A percentile compares a stretch with the other conserved stretches of the same genome.
These are phyloP conservation scores for Lactarius pseudohatsudake DNA, from an alignment of 768 basidiomycete species.

Conservation along the genomic window DNA sequence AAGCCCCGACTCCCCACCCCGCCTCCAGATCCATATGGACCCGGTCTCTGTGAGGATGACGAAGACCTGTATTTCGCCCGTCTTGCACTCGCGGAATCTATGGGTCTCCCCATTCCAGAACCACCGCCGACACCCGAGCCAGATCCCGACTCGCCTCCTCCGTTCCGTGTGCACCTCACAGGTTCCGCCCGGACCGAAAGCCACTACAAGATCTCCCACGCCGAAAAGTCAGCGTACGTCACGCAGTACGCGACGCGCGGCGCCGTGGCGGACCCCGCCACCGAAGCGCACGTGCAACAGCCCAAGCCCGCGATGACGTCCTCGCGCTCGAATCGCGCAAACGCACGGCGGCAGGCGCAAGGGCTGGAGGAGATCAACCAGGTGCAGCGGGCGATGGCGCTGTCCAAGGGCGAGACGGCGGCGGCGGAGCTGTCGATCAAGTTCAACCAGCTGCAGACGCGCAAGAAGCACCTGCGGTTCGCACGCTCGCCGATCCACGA, in stretches of 20 bases:
- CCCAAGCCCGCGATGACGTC: slow-evolving; percentile 61
- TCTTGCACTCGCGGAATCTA: slow-evolving; percentile 50
- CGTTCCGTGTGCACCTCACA: slow-evolving; percentile 74
- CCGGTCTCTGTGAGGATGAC: slow-evolving; percentile 76
- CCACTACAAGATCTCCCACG: slow-evolving; percentile 91
- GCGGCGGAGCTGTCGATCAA: slow-evolving; percentile 80
- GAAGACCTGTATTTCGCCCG: slow-evolving; percentile 85
- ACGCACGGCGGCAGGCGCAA: slow-evolving; percentile 85
- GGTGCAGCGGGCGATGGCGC: slow-evolving; percentile 74
- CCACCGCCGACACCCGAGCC: slow-evolving; percentile 33
- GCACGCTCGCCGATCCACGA: slow-evolving; percentile 95
- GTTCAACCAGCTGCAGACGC: slow-evolving; percentile 96
- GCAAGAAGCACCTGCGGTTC: slow-evolving; percentile 97
- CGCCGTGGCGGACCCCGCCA: slow-evolving; percentile 41
- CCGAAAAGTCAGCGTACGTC: slow-evolving; percentile 89
- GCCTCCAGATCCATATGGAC: slow-evolving; percentile 52
- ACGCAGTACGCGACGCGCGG: slow-evolving; percentile 79
- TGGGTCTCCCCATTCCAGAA: slow-evolving; percentile 32
- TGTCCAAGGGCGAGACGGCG: slow-evolving; percentile 73
- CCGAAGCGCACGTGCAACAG: slow-evolving; percentile 48
- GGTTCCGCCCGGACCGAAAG: slow-evolving; percentile 94
- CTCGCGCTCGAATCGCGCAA: slow-evolving; percentile 88
- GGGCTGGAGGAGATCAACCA: slow-evolving; percentile 95
- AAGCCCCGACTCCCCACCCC: slow-evolving; percentile 45
- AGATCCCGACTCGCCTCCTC: slow-evolving; percentile 44